Conservation (phyloP, 1,284 basidiomycete species). For the Sporisorium reilianum region DNA sequence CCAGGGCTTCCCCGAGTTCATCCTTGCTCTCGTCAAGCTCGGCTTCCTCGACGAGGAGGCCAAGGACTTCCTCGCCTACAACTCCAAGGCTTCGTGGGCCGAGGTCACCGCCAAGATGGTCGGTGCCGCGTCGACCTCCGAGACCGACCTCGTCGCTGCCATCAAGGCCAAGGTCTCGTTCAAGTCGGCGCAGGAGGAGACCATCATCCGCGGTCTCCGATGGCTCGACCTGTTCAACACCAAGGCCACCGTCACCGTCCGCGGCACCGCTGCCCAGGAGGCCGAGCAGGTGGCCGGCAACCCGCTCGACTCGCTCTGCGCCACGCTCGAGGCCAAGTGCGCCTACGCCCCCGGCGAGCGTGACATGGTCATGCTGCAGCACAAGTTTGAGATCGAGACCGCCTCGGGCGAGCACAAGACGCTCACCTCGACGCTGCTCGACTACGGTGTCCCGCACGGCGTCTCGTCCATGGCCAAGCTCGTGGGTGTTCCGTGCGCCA, state of each 20-base stretch:
- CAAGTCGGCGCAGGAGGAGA: conserved; percentile 55
- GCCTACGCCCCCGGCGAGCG: conserved; percentile 90
- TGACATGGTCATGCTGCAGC: conserved; percentile 96
- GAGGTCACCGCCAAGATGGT: conserved; percentile 85
- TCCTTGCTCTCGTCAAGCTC: conserved; percentile 86
- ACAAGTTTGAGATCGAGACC: conserved; percentile 74
- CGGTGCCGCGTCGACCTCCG: conserved; percentile 78
- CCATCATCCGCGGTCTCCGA: conserved; percentile 73
- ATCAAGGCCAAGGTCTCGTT: conserved; percentile 58
- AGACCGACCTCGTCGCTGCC: conserved; percentile 52
- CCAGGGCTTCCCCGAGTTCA: conserved; percentile 98
- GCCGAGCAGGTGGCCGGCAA: conserved; percentile 79
- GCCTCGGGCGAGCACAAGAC: conserved; percentile 78
- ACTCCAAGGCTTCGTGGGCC: conserved; percentile 69
- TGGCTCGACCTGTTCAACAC: conserved; percentile 90
- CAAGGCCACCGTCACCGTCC: conserved; percentile 72
- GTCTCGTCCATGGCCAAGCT: conserved; percentile 94
- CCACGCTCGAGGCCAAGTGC: conserved; percentile 89
- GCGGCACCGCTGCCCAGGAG: conserved; percentile 71
- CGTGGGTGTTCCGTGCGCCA: conserved; percentile 93
- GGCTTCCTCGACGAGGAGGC: conserved; percentile 84
- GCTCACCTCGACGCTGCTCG: conserved; percentile 90
- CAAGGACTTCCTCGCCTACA: conserved; percentile 77
- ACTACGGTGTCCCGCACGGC: conserved; percentile 83
- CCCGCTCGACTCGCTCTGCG: conserved; percentile 94